These are phyloP conservation scores for Podila minutissima DNA, from an alignment of 192 early-diverging fungal genomes.

Conservation along the genomic window DNA sequence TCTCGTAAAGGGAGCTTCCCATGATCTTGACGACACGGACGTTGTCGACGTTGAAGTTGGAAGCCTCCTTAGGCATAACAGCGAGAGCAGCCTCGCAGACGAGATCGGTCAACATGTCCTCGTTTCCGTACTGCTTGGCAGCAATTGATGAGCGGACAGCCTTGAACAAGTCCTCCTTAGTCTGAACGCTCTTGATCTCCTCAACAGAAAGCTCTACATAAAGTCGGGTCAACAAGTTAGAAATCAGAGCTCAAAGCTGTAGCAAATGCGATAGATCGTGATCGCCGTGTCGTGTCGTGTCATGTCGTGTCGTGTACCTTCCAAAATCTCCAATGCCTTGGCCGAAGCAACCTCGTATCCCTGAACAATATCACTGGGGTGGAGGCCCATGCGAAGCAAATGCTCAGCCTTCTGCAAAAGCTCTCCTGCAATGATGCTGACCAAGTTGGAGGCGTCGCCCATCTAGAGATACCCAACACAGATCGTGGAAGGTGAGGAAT, in stretches of 20 bases:
- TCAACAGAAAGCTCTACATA: conserved; percentile 73
- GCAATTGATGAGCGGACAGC: conserved; percentile 83
- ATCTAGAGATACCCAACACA: conserved; percentile 56
- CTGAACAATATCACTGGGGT: conserved; percentile 93
- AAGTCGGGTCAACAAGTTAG: not conserved
- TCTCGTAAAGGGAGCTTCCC: conserved; percentile 90
- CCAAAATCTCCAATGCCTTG: conserved; percentile 84
- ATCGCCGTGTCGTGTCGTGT: not conserved
- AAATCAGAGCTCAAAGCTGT: too few species aligned
- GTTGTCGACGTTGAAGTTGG: conserved; percentile 94
- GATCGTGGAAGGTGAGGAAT: not conserved
- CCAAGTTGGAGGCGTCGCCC: conserved; percentile 97
- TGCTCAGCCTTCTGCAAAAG: conserved; percentile 93
- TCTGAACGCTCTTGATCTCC: conserved; percentile 61
- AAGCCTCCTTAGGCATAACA: conserved; percentile 90
- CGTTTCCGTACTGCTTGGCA: conserved; percentile 97
- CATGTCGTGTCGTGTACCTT: conserved; percentile 60
- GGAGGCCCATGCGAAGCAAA: conserved; percentile 94
- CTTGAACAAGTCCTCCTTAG: conserved; percentile 73
- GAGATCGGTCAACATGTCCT: conserved; percentile 82
- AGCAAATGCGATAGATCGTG: not conserved
- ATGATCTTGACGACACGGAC: conserved; percentile 98
- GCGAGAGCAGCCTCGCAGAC: conserved; percentile 86
- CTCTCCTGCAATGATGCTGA: conserved; percentile 94
- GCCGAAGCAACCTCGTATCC: conserved; percentile 91